phyloP scores from a whole-genome alignment of 192 early-diverging fungal species.

The Coemansia sp. region DNA sequence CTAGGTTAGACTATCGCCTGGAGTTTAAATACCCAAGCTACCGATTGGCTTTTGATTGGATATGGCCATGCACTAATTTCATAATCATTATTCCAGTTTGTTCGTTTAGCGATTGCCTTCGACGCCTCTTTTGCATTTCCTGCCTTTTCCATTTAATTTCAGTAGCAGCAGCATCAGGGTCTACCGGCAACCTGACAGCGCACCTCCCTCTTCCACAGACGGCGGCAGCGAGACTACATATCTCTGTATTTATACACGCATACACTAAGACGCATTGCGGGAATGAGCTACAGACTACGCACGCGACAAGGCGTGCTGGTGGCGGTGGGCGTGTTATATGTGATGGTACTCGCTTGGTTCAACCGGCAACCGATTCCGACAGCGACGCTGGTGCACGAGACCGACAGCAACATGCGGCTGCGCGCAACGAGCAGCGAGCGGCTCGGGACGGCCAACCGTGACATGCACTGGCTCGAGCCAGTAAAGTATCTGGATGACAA shows the following conservation, averaged over 20 bases:
- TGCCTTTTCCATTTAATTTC: too few species aligned
- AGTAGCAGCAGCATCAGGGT: too few species aligned
- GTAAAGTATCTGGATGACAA: slow-evolving; percentile 12
- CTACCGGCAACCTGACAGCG: too few species aligned
- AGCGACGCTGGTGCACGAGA: slow-evolving; percentile 44
- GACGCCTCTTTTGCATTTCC: too few species aligned
- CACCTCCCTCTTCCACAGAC: too few species aligned
- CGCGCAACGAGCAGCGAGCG: slow-evolving; percentile 17
- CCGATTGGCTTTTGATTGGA: too few species aligned
- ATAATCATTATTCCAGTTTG: too few species aligned
- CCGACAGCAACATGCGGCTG: slow-evolving; percentile 23
- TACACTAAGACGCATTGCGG: neutral
- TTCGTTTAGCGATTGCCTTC: too few species aligned
- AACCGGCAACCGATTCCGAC: slow-evolving; percentile 54
- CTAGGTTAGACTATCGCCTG: too few species aligned
- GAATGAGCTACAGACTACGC: slow-evolving; percentile 40
- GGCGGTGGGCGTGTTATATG: slow-evolving; percentile 40
- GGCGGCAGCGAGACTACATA: neutral
- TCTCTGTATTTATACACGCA: neutral
- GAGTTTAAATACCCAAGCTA: too few species aligned
- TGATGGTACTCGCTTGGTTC: slow-evolving; percentile 51
- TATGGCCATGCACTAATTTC: too few species aligned
- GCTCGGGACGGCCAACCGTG: slow-evolving; percentile 32
- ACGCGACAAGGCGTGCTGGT: slow-evolving; percentile 47
- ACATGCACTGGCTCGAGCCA: slow-evolving; percentile 50